phyloP scores from a whole-genome alignment of 352 stramenopile species.

The Aphanomyces cochlioides region DNA sequence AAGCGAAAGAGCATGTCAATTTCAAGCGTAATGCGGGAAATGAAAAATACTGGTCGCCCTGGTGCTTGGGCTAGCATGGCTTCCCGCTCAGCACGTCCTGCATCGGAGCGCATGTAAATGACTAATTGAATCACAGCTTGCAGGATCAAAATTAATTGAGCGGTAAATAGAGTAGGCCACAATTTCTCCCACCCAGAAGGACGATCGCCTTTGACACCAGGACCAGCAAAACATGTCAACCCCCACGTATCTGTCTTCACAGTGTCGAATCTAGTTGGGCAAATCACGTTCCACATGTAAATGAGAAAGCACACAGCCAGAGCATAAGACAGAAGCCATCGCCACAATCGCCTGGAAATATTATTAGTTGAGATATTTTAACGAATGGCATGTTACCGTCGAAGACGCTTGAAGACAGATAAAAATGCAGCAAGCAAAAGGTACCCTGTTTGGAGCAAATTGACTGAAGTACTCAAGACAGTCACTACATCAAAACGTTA shows the following conservation, averaged over 20 bases:
- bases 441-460: constrained; percentile 81
- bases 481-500: constrained; percentile 34
- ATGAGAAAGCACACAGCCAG: constrained; percentile 67
- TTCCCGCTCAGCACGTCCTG: constrained; percentile 62
- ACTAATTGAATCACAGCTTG: constrained; percentile 87
- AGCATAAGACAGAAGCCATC: constrained; percentile 64
- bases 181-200: constrained; percentile 50
- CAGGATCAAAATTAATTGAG: constrained; percentile 80
- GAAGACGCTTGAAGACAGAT: constrained; percentile 22
- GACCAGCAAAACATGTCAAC: constrained; percentile 61
- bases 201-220: neutral
- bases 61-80: constrained; percentile 51
- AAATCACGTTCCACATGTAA: constrained; percentile 77
- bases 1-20: constrained; percentile 76
- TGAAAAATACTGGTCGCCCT: constrained; percentile 21
- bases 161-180: constrained; percentile 79
- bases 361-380: neutral
- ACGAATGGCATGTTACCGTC: neutral
- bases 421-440: constrained; percentile 50
- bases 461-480: constrained; percentile 76
- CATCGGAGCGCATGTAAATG: constrained; percentile 74
- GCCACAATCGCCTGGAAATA: constrained; percentile 59
- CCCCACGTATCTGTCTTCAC: constrained; percentile 54
- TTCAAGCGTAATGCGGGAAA: constrained; percentile 69
- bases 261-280: constrained; percentile 35